Percentiles rank a stretch among this genome's conserved stretches.
Evolutionary conservation across 192 early-diverging fungal genomes (phyloP).

Genomic region (Coemansia sp.): DNA sequence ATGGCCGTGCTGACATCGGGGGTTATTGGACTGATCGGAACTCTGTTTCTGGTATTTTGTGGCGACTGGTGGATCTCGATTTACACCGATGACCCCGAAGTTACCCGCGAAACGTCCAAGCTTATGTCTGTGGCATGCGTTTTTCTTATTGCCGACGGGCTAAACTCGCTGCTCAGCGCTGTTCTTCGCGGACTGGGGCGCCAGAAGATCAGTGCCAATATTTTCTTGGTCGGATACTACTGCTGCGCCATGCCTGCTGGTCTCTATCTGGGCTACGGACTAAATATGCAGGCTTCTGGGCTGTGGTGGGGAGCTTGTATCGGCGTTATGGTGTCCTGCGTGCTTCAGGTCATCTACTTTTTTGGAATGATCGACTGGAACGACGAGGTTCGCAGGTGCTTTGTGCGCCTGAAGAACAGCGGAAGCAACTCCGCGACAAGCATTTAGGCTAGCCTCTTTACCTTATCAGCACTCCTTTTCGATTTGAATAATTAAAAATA

Average conservation of each 20-base stretch:
- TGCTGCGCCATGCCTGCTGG: slow-evolving; percentile 48
- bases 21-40: slow-evolving; percentile 41
- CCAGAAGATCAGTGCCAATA: slow-evolving; percentile 46
- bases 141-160: slow-evolving; percentile 59
- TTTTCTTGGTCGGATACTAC: slow-evolving; percentile 54
- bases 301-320: slow-evolving; percentile 29
- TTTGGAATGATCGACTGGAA: slow-evolving; percentile 30
- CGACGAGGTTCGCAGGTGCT: slow-evolving; percentile 20
- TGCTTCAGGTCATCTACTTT: slow-evolving; percentile 21
- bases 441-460: too few relatives aligned
- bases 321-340: slow-evolving; percentile 15
- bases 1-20: slow-evolving; percentile 57
- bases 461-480: too few relatives aligned
- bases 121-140: slow-evolving; percentile 71
- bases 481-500: too few relatives aligned
- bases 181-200: slow-evolving; percentile 53
- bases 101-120: slow-evolving; percentile 65
- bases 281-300: slow-evolving; percentile 19
- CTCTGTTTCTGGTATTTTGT: slow-evolving; percentile 7
- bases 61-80: slow-evolving; percentile 39
- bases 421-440: background rate
- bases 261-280: slow-evolving; percentile 38
- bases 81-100: slow-evolving; percentile 66
- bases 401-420: slow-evolving; percentile 17
- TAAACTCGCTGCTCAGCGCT: slow-evolving; percentile 57